Percentiles rank a stretch among this genome's conserved stretches.
These are phyloP conservation scores for Amaranthus palmeri DNA, from an alignment of 148 eudicot species.

Conservation along the genomic window DNA sequence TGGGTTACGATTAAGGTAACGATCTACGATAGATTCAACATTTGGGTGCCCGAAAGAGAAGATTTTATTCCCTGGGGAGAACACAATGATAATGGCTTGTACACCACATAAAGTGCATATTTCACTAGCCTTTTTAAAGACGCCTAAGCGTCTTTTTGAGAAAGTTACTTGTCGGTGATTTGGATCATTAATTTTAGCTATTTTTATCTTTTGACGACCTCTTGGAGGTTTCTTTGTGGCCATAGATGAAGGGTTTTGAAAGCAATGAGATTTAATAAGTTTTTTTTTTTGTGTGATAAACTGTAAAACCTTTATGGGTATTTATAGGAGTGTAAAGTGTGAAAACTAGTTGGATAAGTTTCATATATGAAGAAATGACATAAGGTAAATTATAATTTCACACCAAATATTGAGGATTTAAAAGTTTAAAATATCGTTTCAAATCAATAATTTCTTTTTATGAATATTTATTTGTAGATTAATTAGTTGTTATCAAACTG, in stretches of 20 bases:
- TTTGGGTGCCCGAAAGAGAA: slow-evolving; percentile 51
- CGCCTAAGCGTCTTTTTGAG: slow-evolving; percentile 55
- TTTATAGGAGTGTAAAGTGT: slow-evolving; percentile 23
- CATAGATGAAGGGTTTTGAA: slow-evolving; percentile 14
- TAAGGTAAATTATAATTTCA: slow-evolving; percentile 7
- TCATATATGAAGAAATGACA: neutral
- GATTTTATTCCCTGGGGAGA: slow-evolving; percentile 46
- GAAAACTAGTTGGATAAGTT: slow-evolving; percentile 6
- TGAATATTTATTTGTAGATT: slow-evolving; percentile 27
- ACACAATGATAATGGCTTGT: slow-evolving; percentile 37
- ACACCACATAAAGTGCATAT: slow-evolving; percentile 52
- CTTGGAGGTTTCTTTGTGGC: slow-evolving; percentile 35
- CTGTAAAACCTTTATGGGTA: neutral
- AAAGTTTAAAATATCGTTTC: slow-evolving; percentile 32
- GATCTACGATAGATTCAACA: slow-evolving; percentile 37
- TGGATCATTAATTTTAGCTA: slow-evolving; percentile 49
- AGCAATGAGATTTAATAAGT: neutral
- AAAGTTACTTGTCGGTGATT: slow-evolving; percentile 55
- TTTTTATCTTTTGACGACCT: slow-evolving; percentile 62
- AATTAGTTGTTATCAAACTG: slow-evolving; percentile 1
- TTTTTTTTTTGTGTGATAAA: neutral
- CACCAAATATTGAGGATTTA: slow-evolving; percentile 31
- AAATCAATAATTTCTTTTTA: slow-evolving; percentile 31
- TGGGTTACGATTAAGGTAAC: slow-evolving; percentile 30
- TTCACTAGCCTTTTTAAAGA: slow-evolving; percentile 59